phyloP scores from a whole-genome alignment of 2,329 filamentous ascomycete genomes.

The Fusarium sp. region DNA sequence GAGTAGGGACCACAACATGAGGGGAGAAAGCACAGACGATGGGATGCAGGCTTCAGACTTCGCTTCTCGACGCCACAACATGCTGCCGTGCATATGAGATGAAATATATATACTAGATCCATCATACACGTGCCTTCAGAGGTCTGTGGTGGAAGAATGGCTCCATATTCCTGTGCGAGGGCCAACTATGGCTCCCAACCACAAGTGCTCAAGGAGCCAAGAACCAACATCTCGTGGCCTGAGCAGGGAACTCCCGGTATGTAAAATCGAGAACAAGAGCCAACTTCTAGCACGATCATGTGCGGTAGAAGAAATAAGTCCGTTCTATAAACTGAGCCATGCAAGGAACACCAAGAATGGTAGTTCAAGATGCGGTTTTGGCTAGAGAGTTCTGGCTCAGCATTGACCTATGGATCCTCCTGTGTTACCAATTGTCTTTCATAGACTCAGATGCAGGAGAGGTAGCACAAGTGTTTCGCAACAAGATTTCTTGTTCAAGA shows the following conservation, averaged over 20 bases:
- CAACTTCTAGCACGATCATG: neutral
- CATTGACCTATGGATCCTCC: neutral
- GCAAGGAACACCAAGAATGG: neutral
- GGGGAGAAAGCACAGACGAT: constrained; percentile 37
- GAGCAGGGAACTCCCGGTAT: constrained; percentile 28
- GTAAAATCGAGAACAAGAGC: constrained; percentile 8
- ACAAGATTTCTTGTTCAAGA: neutral
- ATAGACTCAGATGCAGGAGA: neutral
- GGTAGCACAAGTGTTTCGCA: neutral
- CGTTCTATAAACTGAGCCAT: neutral
- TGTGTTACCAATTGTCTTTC: neutral
- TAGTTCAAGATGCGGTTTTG: neutral
- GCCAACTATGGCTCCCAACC: constrained; percentile 27
- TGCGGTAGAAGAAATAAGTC: neutral
- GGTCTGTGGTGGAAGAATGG: constrained; percentile 33
- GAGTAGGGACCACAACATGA: constrained; percentile 30
- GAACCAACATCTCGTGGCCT: neutral
- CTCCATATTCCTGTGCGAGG: constrained; percentile 29
- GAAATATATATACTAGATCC: neutral
- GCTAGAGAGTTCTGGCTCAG: neutral
- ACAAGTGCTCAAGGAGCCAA: neutral
- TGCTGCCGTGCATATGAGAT: neutral
- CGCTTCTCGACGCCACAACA: constrained; percentile 32
- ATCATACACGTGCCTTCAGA: constrained; percentile 18
- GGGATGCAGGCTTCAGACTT: constrained; percentile 29